Conservation (phyloP, 176 grass and related monocot genomes). For the Carex kokanica region DNA sequence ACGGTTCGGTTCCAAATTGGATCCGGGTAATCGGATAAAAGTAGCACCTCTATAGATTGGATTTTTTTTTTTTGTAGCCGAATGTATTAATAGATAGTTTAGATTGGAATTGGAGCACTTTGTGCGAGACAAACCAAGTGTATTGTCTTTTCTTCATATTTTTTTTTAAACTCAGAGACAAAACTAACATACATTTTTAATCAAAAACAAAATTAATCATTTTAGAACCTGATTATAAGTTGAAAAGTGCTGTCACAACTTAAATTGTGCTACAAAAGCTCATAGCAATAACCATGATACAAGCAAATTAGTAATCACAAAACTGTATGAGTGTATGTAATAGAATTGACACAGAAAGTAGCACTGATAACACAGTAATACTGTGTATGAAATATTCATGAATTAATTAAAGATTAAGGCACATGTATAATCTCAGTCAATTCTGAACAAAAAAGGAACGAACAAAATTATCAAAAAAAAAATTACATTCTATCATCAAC, state of each 20-base stretch:
- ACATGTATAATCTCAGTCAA: conserved; percentile 24
- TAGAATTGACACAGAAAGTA: background rate
- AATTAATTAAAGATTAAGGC: conserved; percentile 30
- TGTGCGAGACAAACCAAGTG: background rate
- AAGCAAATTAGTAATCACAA: background rate
- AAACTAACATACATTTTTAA: background rate
- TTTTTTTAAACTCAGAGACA: background rate
- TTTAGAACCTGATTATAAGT: background rate
- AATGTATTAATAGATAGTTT: background rate
- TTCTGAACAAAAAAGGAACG: conserved; percentile 15
- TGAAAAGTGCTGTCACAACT: background rate
- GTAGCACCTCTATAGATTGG: too few species aligned
- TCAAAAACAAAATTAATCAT: background rate
- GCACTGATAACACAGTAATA: background rate
- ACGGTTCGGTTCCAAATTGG: too few species aligned
- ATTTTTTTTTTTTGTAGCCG: too few species aligned
- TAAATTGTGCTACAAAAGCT: background rate
- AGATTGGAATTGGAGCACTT: background rate
- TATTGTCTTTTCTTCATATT: background rate
- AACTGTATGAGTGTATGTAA: background rate
- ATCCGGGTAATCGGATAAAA: too few species aligned
- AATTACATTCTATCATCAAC: conserved; percentile 27
- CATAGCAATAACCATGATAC: background rate
- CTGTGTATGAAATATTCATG: conserved; percentile 4
- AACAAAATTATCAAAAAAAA: conserved; percentile 27